A percentile compares a stretch with the other conserved stretches of the same genome.
Evolutionary conservation across 2,329 filamentous ascomycete genomes (phyloP).

Genomic region (Curvularia eragrostidis): DNA sequence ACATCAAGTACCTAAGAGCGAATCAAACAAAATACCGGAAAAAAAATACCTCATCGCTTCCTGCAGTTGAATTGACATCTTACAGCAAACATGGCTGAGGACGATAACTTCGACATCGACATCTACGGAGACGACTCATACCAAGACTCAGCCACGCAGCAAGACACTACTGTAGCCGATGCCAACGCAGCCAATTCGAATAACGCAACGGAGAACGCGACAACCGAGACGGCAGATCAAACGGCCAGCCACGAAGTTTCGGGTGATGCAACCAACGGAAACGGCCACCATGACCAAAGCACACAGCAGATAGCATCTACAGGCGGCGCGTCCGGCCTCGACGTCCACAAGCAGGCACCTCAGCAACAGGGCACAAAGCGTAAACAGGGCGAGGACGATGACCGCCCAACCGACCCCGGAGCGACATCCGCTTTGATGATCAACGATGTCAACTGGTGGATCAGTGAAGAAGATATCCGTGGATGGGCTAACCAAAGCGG

Average conservation of each 20-base stretch:
- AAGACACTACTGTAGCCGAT: conserved; percentile 36
- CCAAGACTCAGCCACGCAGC: conserved; percentile 34
- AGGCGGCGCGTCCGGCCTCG: conserved; percentile 48
- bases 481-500: conserved; percentile 82
- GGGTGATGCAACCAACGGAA: conserved; percentile 30
- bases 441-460: conserved; percentile 96
- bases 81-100: conserved; percentile 59
- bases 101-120: conserved; percentile 75
- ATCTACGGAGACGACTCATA: conserved; percentile 68
- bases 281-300: conserved; percentile 36
- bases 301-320: conserved; percentile 55
- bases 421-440: conserved; percentile 78
- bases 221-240: conserved; percentile 20
- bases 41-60: conserved; percentile 27
- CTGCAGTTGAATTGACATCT: conserved; percentile 35
- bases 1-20: conserved; percentile 49
- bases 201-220: conserved; percentile 18
- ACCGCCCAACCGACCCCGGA: conserved; percentile 63
- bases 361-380: conserved; percentile 67
- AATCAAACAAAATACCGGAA: conserved; percentile 45
- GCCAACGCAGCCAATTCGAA: conserved; percentile 26
- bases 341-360: conserved; percentile 52
- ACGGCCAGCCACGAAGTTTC: conserved; percentile 31
- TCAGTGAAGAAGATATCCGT: conserved; percentile 85
- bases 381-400: conserved; percentile 62